Evolutionary conservation across 1,284 basidiomycete species (phyloP).

Genomic region (Cerioporus squamosus): DNA sequence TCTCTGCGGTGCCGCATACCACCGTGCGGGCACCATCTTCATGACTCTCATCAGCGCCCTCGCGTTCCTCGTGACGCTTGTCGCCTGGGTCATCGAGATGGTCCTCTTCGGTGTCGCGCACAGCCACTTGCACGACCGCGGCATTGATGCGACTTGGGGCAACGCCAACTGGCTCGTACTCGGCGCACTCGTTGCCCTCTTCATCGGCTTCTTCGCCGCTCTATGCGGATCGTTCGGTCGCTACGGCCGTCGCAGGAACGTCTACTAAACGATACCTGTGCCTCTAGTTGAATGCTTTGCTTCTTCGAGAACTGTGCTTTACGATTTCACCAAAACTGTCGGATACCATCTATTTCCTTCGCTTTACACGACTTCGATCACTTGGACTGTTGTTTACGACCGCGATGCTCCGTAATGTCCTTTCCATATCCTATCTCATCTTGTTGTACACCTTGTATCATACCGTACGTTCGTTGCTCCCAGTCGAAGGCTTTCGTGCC

Average conservation of each 20-base stretch:
- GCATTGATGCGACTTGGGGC: constrained; percentile 61
- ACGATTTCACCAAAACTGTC: too few relatives aligned
- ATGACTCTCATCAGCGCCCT: constrained; percentile 73
- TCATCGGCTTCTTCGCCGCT: constrained; percentile 67
- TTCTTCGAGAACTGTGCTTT: too few relatives aligned
- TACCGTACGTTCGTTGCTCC: too few relatives aligned
- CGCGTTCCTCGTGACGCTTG: constrained; percentile 64
- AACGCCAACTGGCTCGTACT: constrained; percentile 82
- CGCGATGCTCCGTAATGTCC: too few relatives aligned
- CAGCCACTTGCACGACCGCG: constrained; percentile 56
- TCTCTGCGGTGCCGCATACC: constrained; percentile 63
- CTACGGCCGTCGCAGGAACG: constrained; percentile 47
- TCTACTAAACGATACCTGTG: constrained; percentile 14
- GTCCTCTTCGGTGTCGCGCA: constrained; percentile 76
- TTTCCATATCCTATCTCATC: too few relatives aligned
- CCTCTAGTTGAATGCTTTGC: too few relatives aligned
- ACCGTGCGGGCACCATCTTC: constrained; percentile 72
- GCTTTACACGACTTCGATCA: too few relatives aligned
- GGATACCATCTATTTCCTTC: too few relatives aligned
- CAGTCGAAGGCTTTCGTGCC: too few relatives aligned
- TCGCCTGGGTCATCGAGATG: constrained; percentile 80
- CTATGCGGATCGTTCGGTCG: constrained; percentile 71
- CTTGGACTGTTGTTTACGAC: too few relatives aligned
- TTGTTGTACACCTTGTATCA: too few relatives aligned
- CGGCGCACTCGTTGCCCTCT: constrained; percentile 68